Evolutionary conservation across 1,139 yeast genomes (phyloP), one percentile per base, ranked within the genome.

Genomic region (Ogataea hybrid): DNA sequence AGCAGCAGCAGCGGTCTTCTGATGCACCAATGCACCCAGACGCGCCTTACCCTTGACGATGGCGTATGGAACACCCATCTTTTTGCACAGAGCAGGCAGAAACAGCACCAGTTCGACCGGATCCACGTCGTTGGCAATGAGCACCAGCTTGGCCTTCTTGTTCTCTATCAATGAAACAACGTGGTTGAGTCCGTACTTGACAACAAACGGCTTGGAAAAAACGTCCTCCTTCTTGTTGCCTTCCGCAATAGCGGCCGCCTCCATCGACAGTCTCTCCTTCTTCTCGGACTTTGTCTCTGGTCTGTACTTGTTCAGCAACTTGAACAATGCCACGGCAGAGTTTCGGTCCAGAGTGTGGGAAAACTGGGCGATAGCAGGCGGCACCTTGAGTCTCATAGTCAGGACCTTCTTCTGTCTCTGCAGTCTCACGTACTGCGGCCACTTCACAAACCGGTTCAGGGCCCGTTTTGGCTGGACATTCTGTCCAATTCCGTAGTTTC

Each of bases 61-160:
- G 59, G 97, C 97, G 77, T 89, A 90, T 69, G 97, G 97, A 59
- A 90, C 88, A 74, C 97, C 97, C 94, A 90, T 82, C 84, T 90
- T 90, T 78, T 92, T 86, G 80, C 97, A 90, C 66, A 90, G 82
- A 71, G 97, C 97, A 68, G 97, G 97, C 61, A 90, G 78, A 83
- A 86, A 90, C 59, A 90, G 77, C 61, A 90, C 97, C 69, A 90
- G 79, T 76, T 90, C 97, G 67, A 90, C 86, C 69, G 97, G 97
- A 79, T 90, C 97, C 65, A 90, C 97, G 63, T 90, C 97, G 77
- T 90, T 84, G 69, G 97, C 97, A 67, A 90, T 90, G 70, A 90
- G 81, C 56, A 90, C 97, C 63, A 90, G 81, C 73, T 88, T 86
- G 61, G 96, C 95, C 81, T 90, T 90, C 83, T 90, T 90, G 92